Conservation (phyloP, 257 asterid genomes). For the Solanum neorickii region DNA sequence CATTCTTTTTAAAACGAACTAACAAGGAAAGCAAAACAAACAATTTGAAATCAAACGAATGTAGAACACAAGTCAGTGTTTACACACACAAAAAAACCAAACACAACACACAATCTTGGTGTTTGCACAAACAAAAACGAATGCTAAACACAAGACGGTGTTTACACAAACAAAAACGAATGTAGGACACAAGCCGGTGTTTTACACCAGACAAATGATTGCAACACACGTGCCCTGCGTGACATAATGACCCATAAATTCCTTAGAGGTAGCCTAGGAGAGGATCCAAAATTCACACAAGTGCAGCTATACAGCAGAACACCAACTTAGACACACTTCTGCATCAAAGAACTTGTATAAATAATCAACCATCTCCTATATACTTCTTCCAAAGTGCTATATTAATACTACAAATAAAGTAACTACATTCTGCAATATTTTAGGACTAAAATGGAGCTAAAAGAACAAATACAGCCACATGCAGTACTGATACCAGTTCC, state of each 20-base stretch:
- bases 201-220: not conserved
- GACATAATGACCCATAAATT: not conserved
- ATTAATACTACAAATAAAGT: not conserved
- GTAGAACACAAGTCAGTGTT: not conserved
- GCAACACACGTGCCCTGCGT: not conserved
- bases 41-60: not conserved
- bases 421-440: not conserved
- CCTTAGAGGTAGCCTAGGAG: not conserved
- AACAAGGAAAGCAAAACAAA: not conserved
- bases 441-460: not conserved
- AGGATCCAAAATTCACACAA: not conserved
- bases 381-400: not conserved
- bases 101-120: not conserved
- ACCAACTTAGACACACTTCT: not conserved
- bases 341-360: not conserved
- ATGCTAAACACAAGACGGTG: not conserved
- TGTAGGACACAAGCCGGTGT: not conserved
- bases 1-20: not conserved
- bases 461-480: slow-evolving; percentile 2
- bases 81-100: not conserved
- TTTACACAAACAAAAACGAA: not conserved
- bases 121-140: not conserved
- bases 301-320: not conserved
- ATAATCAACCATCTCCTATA: not conserved
- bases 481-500: slow-evolving; percentile 18